These are phyloP conservation scores for Selenicereus undatus DNA, from an alignment of 148 eudicot genomes.

Conservation along the genomic window DNA sequence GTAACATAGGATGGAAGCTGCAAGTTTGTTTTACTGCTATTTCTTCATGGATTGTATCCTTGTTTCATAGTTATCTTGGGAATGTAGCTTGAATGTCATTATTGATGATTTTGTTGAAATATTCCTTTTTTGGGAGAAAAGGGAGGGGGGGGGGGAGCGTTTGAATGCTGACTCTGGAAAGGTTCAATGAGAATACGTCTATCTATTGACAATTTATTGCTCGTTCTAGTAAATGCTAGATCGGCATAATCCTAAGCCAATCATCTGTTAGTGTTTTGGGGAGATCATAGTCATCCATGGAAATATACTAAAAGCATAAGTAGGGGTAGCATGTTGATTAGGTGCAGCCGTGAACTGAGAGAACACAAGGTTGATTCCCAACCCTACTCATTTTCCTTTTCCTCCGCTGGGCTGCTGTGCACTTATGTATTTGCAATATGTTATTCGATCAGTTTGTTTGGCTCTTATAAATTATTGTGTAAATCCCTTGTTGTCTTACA, in stretches of 20 bases:
- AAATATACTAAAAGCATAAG: neutral
- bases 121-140: neutral
- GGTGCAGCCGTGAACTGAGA: neutral
- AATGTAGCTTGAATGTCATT: constrained; percentile 2
- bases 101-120: neutral
- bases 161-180: neutral
- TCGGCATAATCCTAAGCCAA: neutral
- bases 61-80: neutral
- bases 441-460: neutral
- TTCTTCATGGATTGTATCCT: constrained; percentile 3
- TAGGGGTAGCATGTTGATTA: neutral
- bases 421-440: neutral
- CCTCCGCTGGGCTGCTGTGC: neutral
- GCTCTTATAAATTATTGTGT: neutral
- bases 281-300: neutral
- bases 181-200: neutral
- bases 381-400: neutral
- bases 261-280: neutral
- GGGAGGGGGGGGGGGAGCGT: neutral
- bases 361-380: neutral
- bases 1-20: neutral
- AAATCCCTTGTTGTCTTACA: neutral
- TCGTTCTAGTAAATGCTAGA: neutral
- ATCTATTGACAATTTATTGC: neutral
- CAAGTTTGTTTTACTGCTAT: neutral